Percentiles rank a stretch among this genome's conserved stretches.
Evolutionary conservation across 2,329 filamentous ascomycete genomes (phyloP).

Genomic region (Phyllosticta citriasiana): DNA sequence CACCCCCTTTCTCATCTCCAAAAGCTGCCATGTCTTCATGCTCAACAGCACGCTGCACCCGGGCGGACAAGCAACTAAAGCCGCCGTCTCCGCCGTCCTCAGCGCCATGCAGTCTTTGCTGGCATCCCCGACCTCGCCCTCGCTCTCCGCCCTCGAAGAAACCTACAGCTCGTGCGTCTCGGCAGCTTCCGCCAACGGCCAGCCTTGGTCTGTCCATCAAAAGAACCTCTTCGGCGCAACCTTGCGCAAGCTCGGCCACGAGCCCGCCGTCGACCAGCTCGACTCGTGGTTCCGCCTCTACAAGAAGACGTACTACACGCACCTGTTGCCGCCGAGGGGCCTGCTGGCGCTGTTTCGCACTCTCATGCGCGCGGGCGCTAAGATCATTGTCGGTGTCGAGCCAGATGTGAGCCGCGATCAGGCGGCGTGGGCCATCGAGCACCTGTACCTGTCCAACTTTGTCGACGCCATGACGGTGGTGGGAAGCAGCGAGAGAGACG

Average conservation of each 20-base stretch:
- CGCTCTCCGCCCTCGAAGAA: not conserved
- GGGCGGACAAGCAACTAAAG: not conserved
- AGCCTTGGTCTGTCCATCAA: not conserved
- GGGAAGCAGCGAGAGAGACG: not conserved
- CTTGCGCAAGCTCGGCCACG: not conserved
- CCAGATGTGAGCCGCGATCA: not conserved
- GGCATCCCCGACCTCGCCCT: not conserved
- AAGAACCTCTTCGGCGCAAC: not conserved
- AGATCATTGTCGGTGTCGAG: constrained; percentile 1
- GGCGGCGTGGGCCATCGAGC: constrained; percentile 8
- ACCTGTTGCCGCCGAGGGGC: constrained; percentile 3
- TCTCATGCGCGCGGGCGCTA: not conserved
- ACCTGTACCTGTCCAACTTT: constrained; percentile 9
- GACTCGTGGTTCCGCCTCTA: constrained; percentile 6
- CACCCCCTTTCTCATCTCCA: constrained; percentile 3
- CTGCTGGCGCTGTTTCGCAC: constrained; percentile 3
- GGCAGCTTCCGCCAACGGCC: not conserved
- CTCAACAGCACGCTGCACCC: constrained; percentile 8
- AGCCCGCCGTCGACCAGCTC: not conserved
- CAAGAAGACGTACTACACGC: constrained; percentile 9
- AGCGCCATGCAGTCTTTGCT: not conserved
- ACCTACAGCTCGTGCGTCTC: not conserved
- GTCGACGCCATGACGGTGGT: constrained; percentile 4
- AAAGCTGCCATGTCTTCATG: constrained; percentile 7
- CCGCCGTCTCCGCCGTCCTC: constrained; percentile 2